A percentile compares a stretch with the other conserved stretches of the same genome.
Evolutionary conservation across 441 rosid species (phyloP).

Genomic region (Erodium moschatum): DNA sequence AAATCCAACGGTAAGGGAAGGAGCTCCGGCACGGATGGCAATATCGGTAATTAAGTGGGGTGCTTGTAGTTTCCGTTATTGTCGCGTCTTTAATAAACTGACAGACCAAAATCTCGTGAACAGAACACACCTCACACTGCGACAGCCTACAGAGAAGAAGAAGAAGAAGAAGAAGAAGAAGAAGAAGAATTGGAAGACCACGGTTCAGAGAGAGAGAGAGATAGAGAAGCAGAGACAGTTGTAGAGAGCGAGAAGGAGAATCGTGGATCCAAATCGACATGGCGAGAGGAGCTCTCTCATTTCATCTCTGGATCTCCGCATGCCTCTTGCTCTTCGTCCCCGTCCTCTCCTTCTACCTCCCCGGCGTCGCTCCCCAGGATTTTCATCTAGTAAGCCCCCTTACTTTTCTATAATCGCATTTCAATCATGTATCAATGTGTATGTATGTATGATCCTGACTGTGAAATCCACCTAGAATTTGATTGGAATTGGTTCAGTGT

Average conservation of each 20-base stretch:
- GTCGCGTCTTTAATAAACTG: background rate
- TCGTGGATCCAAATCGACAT: slow-evolving; percentile 29
- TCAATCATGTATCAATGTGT: background rate
- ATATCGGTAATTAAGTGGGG: background rate
- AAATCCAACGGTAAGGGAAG: background rate
- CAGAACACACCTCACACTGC: background rate
- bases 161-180: too few species aligned
- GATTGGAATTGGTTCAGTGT: background rate
- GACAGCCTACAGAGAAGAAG: background rate
- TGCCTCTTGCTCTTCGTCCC: slow-evolving; percentile 26
- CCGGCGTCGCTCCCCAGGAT: slow-evolving; percentile 86
- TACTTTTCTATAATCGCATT: background rate
- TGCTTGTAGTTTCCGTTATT: background rate
- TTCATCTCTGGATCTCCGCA: slow-evolving; percentile 31
- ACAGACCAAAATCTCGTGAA: slow-evolving; percentile 6
- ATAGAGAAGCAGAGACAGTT: background rate
- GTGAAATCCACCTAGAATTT: background rate
- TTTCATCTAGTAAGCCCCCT: slow-evolving; percentile 40
- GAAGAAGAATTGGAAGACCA: too few species aligned
- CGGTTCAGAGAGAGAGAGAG: background rate
- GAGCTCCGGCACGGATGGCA: background rate
- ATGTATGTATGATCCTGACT: background rate
- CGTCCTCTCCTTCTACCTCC: slow-evolving; percentile 64
- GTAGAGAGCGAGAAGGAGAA: background rate
- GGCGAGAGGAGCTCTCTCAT: slow-evolving; percentile 37